Base-by-base conservation (phyloP, 1,284 basidiomycete genomes). In the Mycena citricolor region DNA sequence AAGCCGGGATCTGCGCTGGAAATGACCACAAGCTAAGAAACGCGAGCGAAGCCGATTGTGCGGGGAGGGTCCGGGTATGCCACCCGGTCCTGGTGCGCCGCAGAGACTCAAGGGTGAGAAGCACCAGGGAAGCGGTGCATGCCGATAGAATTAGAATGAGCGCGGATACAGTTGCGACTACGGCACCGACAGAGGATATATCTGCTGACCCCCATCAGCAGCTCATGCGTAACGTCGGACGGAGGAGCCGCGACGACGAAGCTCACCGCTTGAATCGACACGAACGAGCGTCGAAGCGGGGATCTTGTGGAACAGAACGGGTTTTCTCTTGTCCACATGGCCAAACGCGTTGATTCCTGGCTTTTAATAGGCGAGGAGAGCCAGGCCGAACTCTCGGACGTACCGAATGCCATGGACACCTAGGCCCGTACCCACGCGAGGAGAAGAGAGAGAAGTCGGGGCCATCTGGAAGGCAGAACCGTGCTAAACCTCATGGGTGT, bases 341-440 rank as follows among this genome's bases (percentile, higher is more conserved):
- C 45, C 43, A 14, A 45, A 42, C n/a, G 51, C 47, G 32, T 49
- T 52, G 19, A 52, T 45, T 3, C 28, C 50, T 52, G 28, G 19
- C 8, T 33, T 30, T 12, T 24, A 2, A n/a, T 6, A 13, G 7
- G 13, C 44, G 20, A 43, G 29, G 10, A 23, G 6, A n/a, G 2
- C 30, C 22, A 30, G n/a, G 13, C 26, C 5, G 12, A 14, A 11
- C 8, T 5, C 6, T 24, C 8, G 0, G n/a, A 22, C 42, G 14
- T 26, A 44, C 50, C 38, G 21, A 42, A 12, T 16, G 33, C 46
- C 2, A 52, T 30, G 16, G 46, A 31, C 34, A 48, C 42, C 14
- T 42, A 0, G 1, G 42, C 43, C 46, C 46, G 48, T 22, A 40
- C 46, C 34, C 39, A 44, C 12, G 50, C 50, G 25, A 52, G 33